These are phyloP conservation scores for Magnusiomyces magnusii DNA, from an alignment of 1,139 yeast genomes.

Conservation along the genomic window DNA sequence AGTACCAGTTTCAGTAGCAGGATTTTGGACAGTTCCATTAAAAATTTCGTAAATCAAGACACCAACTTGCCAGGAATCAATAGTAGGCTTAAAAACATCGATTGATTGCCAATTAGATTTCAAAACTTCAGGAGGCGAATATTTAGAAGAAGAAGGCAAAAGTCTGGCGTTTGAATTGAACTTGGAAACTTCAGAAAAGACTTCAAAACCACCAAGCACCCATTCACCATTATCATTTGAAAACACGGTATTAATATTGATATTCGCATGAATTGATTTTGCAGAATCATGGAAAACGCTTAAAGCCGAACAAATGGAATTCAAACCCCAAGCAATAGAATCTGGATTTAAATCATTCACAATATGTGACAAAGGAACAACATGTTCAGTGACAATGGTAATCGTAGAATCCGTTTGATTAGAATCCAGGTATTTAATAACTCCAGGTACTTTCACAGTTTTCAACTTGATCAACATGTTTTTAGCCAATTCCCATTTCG, in stretches of 20 bases:
- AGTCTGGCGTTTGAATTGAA: constrained; percentile 25
- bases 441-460: constrained; percentile 69
- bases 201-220: constrained; percentile 79
- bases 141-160: constrained; percentile 32
- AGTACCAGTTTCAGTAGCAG: constrained; percentile 14
- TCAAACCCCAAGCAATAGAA: constrained; percentile 52
- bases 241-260: constrained; percentile 51
- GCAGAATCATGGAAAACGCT: neutral
- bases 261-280: constrained; percentile 53
- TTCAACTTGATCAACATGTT: constrained; percentile 62
- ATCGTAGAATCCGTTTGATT: constrained; percentile 49
- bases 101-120: constrained; percentile 38
- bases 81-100: constrained; percentile 22
- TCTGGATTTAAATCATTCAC: constrained; percentile 23
- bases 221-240: constrained; percentile 71
- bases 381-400: constrained; percentile 74
- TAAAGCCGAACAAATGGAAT: constrained; percentile 23
- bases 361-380: constrained; percentile 45
- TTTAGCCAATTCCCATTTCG: constrained; percentile 44
- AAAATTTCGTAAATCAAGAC: constrained; percentile 45
- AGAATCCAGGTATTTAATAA: constrained; percentile 60
- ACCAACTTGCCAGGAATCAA: constrained; percentile 62
- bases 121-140: constrained; percentile 41
- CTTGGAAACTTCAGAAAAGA: constrained; percentile 33
- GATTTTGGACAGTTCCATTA: constrained; percentile 27